Percentiles rank a stretch among this genome's conserved stretches.
These are phyloP conservation scores for Multifurca ochricompacta DNA, from an alignment of 768 basidiomycete species.

Conservation along the genomic window DNA sequence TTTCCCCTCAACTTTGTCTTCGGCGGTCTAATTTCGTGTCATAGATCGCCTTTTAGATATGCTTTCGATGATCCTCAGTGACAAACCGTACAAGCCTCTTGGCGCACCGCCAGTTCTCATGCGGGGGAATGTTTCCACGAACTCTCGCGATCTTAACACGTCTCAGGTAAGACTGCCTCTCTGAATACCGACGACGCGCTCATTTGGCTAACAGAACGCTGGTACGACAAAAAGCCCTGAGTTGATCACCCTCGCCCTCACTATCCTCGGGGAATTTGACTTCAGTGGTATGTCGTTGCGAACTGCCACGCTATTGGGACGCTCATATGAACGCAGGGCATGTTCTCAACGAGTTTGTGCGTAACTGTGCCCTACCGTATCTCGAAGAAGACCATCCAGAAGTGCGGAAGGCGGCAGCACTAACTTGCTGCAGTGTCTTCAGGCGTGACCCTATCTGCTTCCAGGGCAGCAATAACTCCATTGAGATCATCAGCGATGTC, in stretches of 20 bases:
- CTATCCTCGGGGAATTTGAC: conserved; percentile 85
- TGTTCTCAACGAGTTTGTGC: conserved; percentile 91
- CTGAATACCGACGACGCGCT: not conserved
- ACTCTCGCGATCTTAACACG: conserved; percentile 44
- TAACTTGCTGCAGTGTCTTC: conserved; percentile 88
- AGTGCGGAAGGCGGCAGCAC: conserved; percentile 81
- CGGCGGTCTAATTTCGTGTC: not conserved
- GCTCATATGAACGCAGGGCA: conserved; percentile 49
- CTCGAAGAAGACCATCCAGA: conserved; percentile 88
- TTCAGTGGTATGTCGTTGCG: conserved; percentile 62
- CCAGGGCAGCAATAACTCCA: conserved; percentile 92
- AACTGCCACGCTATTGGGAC: not conserved
- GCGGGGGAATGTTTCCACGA: conserved; percentile 42
- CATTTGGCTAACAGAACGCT: conserved; percentile 1
- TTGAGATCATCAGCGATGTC: conserved; percentile 97
- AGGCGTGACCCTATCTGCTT: conserved; percentile 93
- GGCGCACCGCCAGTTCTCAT: conserved; percentile 68
- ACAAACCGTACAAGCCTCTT: conserved; percentile 78
- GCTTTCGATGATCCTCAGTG: conserved; percentile 71
- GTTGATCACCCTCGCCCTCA: conserved; percentile 72
- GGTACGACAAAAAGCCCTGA: conserved; percentile 53
- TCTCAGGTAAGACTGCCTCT: conserved; percentile 36
- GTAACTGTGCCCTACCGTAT: conserved; percentile 84
- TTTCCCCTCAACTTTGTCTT: not conserved
- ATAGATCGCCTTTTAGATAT: conserved; percentile 85